phyloP scores from a whole-genome alignment of 2,329 filamentous ascomycete species.

The Paraphoma chrysanthemicola region DNA sequence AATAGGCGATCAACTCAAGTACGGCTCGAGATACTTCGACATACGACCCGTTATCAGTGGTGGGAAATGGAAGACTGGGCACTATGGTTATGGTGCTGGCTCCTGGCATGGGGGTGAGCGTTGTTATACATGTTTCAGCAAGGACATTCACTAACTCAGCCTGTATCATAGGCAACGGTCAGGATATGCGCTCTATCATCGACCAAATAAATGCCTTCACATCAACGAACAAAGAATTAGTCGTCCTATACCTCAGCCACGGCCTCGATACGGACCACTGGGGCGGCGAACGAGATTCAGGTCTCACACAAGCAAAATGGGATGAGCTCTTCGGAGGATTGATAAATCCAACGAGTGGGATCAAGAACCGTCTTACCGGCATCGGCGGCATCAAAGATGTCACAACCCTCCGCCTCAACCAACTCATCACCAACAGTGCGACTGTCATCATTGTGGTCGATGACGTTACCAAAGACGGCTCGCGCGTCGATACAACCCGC shows the following conservation, averaged over 20 bases:
- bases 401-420: not conserved
- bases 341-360: not conserved
- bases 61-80: not conserved
- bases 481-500: not conserved
- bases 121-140: not conserved
- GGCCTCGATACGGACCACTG: not conserved
- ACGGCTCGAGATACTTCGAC: not conserved
- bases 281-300: not conserved
- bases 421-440: not conserved
- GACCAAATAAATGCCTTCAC: not conserved
- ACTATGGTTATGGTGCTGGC: not conserved
- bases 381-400: not conserved
- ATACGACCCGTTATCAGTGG: not conserved
- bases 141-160: not conserved
- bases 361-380: not conserved
- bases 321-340: not conserved
- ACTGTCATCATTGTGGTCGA: not conserved
- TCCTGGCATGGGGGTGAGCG: not conserved
- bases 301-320: not conserved
- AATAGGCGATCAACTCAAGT: not conserved
- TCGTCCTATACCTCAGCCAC: not conserved
- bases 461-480: not conserved
- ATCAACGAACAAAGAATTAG: not conserved
- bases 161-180: not conserved
- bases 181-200: not conserved